phyloP scores from a whole-genome alignment of 1,284 basidiomycete species.

The Chalciporus sp. region DNA sequence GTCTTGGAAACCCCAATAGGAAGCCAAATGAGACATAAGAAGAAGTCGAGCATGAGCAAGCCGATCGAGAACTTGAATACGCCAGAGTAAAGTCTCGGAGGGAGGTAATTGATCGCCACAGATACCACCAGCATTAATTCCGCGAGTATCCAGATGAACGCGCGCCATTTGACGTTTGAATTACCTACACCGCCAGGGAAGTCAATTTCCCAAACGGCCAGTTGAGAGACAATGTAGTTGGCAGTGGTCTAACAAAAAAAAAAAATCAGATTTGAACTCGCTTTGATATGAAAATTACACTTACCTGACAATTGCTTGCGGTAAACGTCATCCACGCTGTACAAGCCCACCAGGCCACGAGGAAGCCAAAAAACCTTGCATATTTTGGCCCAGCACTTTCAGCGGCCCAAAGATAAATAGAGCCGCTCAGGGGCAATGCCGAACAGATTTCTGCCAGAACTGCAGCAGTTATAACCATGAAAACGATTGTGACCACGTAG shows the following conservation, averaged over 20 bases:
- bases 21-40: slow-evolving; percentile 85
- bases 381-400: slow-evolving; percentile 85
- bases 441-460: slow-evolving; percentile 88
- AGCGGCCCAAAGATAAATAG: slow-evolving; percentile 90
- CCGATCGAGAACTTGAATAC: slow-evolving; percentile 75
- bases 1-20: slow-evolving; percentile 83
- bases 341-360: slow-evolving; percentile 87
- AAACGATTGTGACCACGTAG: slow-evolving; percentile 75
- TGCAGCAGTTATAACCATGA: slow-evolving; percentile 84
- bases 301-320: slow-evolving; percentile 79
- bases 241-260: slow-evolving; percentile 62
- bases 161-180: slow-evolving; percentile 79
- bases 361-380: slow-evolving; percentile 80
- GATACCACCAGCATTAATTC: slow-evolving; percentile 69
- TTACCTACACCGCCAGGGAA: slow-evolving; percentile 77
- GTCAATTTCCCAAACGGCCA: slow-evolving; percentile 75
- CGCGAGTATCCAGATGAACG: slow-evolving; percentile 79
- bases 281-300: slow-evolving; percentile 10
- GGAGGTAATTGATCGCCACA: slow-evolving; percentile 81
- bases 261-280: not conserved
- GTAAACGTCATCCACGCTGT: slow-evolving; percentile 91
- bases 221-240: slow-evolving; percentile 81
- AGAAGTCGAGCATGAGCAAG: slow-evolving; percentile 80
- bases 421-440: slow-evolving; percentile 81
- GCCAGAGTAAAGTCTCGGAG: slow-evolving; percentile 68